Evolutionary conservation across 495 filamentous ascomycete genomes (phyloP).

Genomic region (Talaromyces proteolyticus): DNA sequence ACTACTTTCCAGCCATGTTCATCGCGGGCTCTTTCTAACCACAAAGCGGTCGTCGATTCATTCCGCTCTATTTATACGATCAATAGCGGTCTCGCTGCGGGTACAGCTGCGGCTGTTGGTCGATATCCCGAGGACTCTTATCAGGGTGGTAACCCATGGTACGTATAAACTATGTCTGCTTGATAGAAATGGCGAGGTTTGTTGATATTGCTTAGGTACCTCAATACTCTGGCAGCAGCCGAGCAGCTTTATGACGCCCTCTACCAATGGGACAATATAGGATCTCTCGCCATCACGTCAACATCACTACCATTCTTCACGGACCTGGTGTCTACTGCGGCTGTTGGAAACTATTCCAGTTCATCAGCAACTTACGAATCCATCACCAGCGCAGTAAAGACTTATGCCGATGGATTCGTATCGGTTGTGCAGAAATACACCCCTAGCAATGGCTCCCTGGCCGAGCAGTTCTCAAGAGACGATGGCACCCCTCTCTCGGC

Average conservation of each 20-base stretch:
- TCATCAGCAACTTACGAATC: constrained; percentile 38
- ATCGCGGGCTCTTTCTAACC: constrained; percentile 55
- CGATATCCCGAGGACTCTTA: constrained; percentile 66
- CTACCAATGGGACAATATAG: constrained; percentile 48
- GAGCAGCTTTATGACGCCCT: constrained; percentile 62
- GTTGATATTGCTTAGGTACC: constrained; percentile 55
- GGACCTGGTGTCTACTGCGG: constrained; percentile 41
- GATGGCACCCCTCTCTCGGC: constrained; percentile 49
- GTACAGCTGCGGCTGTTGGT: constrained; percentile 56
- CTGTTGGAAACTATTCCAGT: constrained; percentile 44
- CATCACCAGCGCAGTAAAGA: constrained; percentile 46
- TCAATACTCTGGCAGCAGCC: constrained; percentile 57
- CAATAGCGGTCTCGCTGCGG: constrained; percentile 40
- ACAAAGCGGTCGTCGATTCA: constrained; percentile 57
- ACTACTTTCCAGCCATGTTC: constrained; percentile 57
- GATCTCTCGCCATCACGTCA: constrained; percentile 46
- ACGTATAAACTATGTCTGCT: neutral
- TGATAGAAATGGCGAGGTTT: constrained; percentile 37
- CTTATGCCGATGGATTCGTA: constrained; percentile 63
- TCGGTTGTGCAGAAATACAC: constrained; percentile 47
- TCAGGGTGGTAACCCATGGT: constrained; percentile 62
- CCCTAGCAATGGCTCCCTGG: constrained; percentile 43
- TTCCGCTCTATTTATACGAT: constrained; percentile 55
- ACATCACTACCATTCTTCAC: constrained; percentile 52
- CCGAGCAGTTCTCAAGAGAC: constrained; percentile 55